Evolutionary conservation across 2,329 filamentous ascomycete genomes (phyloP), one percentile per base, ranked within the genome.

Genomic region (Fusarium agapanthi): DNA sequence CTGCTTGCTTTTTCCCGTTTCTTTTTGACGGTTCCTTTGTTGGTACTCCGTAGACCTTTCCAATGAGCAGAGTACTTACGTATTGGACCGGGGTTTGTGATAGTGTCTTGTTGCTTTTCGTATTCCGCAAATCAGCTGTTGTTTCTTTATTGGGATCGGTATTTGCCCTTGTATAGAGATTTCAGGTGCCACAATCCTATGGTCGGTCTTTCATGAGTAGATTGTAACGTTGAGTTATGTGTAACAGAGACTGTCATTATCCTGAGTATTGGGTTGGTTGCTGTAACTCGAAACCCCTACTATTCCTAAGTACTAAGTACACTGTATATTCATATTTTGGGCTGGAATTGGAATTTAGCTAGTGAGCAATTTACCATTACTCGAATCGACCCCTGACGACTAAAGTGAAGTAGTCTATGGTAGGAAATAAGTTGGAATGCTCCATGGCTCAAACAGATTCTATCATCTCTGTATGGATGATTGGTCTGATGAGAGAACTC

Each of bases 191-290:
- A 58, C 56, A 32, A 50, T 28, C 30, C 40, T 32, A 20, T 56
- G n/a, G 22, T 35, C 12, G n/a, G 22, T 51, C 14, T 28, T 45
- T 38, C n/a, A 35, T 54, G 47, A 53, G 28, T 35, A 56, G 24
- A 34, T 26, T 67, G 69, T 56, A 73, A 73, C 65, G 44, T 67
- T 67, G 44, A 67, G 56, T 62, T 43, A 40, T 51, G 41, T 63
- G 56, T 41, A 35, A 62, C 51, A 35, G 26, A 56, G 24, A 56
- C 28, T 26, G 24, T 28, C 28, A 32, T 62, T 40, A 35, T 32
- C 41, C 38, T 56, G 28, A 18, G 38, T 53, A 53, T 32, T 71
- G 50, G 55, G 63, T 40, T 68, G 44, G 40, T 28, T 30, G 28
- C n/a, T 61, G 24, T 30, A n/a, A 24, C 50, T 56, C 28, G 26